Conservation (phyloP, 805 yeast genomes). For the Yarrowia sp. region DNA sequence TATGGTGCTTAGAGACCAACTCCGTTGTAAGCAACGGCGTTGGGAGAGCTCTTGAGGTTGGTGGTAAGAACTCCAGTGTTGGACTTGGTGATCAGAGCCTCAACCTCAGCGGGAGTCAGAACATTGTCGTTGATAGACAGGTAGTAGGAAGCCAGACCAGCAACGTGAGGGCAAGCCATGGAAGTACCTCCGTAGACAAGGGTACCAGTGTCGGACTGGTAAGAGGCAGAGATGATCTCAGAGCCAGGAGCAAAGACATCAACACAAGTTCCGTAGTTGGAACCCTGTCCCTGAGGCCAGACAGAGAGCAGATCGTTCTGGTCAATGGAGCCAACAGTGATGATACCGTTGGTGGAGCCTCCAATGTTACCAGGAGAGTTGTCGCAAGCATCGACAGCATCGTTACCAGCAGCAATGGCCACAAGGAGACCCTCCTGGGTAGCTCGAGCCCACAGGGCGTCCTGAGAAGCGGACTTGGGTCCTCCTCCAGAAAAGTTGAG, state of each 20-base stretch:
- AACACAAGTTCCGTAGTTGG: slow-evolving; percentile 72
- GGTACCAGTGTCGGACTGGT: slow-evolving; percentile 35
- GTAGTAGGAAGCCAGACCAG: slow-evolving; percentile 84
- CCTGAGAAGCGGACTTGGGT: slow-evolving; percentile 83
- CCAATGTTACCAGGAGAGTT: slow-evolving; percentile 15
- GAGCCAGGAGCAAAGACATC: slow-evolving; percentile 97
- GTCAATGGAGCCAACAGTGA: slow-evolving; percentile 16
- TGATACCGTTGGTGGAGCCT: background rate
- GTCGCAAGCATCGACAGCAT: slow-evolving; percentile 6
- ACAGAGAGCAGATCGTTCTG: background rate
- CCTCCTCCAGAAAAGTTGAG: slow-evolving; percentile 94
- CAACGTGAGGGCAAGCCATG: slow-evolving; percentile 97
- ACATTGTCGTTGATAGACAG: slow-evolving; percentile 6
- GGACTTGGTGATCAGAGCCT: slow-evolving; percentile 11
- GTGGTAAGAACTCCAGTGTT: background rate
- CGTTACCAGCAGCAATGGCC: slow-evolving; percentile 22
- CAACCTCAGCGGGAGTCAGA: slow-evolving; percentile 1
- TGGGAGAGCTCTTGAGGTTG: background rate
- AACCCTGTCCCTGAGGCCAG: slow-evolving; percentile 3
- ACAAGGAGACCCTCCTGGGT: slow-evolving; percentile 76
- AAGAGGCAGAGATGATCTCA: slow-evolving; percentile 62
- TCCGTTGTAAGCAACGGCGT: slow-evolving; percentile 20
- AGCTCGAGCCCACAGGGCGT: slow-evolving; percentile 85
- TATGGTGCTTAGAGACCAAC: background rate
- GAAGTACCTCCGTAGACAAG: slow-evolving; percentile 73